Evolutionary conservation across 169 alveolate genomes (phyloP).

Genomic region (Plasmodium vinckei): DNA sequence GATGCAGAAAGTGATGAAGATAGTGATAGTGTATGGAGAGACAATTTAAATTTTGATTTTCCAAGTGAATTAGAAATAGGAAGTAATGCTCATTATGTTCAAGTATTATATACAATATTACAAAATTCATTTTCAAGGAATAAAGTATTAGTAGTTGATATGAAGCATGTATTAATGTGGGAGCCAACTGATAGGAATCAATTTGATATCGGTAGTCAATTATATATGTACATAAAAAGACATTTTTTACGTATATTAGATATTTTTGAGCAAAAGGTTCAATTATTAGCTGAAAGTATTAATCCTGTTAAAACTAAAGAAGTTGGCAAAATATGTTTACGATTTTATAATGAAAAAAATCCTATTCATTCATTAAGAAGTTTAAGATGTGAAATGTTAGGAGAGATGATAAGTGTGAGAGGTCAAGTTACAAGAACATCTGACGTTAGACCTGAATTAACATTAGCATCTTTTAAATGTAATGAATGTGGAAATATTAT

Average conservation of each 20-base stretch:
- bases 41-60: conserved; percentile 70
- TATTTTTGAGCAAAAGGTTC: conserved; percentile 83
- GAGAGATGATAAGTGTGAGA: conserved; percentile 92
- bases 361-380: conserved; percentile 79
- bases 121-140: conserved; percentile 77
- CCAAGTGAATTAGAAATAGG: conserved; percentile 78
- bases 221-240: conserved; percentile 82
- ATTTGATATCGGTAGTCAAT: conserved; percentile 81
- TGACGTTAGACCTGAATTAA: conserved; percentile 97
- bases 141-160: conserved; percentile 82
- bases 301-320: conserved; percentile 78
- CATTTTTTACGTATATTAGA: conserved; percentile 84
- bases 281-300: conserved; percentile 78
- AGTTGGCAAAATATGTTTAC: conserved; percentile 79
- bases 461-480: conserved; percentile 94
- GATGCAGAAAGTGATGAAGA: conserved; percentile 79
- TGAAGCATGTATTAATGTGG: conserved; percentile 84
- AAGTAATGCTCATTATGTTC: conserved; percentile 73
- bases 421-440: conserved; percentile 98
- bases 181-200: conserved; percentile 78
- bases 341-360: conserved; percentile 81
- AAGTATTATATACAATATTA: conserved; percentile 50
- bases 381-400: conserved; percentile 91
- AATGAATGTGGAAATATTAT: conserved; percentile 92
- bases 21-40: conserved; percentile 65